phyloP scores from a whole-genome alignment of 768 basidiomycete genomes.

The Russula emetica region DNA sequence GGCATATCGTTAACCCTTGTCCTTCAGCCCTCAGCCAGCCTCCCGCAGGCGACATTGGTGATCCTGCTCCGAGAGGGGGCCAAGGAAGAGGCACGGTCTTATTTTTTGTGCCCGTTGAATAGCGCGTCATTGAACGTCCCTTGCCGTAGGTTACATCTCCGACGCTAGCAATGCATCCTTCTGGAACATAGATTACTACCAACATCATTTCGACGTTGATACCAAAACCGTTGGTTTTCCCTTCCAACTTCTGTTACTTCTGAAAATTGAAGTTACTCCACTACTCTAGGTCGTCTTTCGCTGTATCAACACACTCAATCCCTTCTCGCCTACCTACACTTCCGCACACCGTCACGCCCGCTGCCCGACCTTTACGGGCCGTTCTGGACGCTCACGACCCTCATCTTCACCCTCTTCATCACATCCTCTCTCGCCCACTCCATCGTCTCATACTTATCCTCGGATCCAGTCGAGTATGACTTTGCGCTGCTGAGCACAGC shows the following conservation, averaged over 20 bases:
- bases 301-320: slow-evolving; percentile 75
- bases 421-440: slow-evolving; percentile 90
- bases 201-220: slow-evolving; percentile 85
- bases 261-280: background rate
- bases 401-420: slow-evolving; percentile 89
- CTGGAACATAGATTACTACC: slow-evolving; percentile 83
- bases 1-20: background rate
- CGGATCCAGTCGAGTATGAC: slow-evolving; percentile 69
- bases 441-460: slow-evolving; percentile 79
- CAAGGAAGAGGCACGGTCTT: slow-evolving; percentile 19
- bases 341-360: slow-evolving; percentile 59
- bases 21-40: slow-evolving; percentile 15
- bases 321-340: slow-evolving; percentile 60
- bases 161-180: slow-evolving; percentile 49
- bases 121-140: background rate
- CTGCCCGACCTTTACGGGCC: slow-evolving; percentile 81
- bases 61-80: slow-evolving; percentile 4
- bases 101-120: background rate
- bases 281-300: slow-evolving; percentile 60
- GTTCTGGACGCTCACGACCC: slow-evolving; percentile 96
- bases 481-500: slow-evolving; percentile 83
- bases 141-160: slow-evolving; percentile 54
- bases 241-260: too few relatives aligned
- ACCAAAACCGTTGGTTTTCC: slow-evolving; percentile 54
- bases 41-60: slow-evolving; percentile 7